These are phyloP conservation scores for Exophiala oligosperma DNA, from an alignment of 2,329 filamentous ascomycete species.

Conservation along the genomic window DNA sequence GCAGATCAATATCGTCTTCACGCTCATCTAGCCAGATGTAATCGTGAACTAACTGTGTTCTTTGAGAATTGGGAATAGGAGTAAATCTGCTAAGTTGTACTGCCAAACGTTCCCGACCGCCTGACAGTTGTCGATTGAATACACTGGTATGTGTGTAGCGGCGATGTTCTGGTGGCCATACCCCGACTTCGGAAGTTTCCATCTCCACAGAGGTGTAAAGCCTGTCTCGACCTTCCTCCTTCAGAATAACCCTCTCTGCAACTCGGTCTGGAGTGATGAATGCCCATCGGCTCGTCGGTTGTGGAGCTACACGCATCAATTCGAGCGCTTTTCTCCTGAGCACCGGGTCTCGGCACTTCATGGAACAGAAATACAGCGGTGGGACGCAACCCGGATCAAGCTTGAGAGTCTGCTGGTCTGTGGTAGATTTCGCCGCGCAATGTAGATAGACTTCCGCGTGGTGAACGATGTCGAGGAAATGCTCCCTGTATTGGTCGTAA, in stretches of 20 bases:
- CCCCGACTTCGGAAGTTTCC: not conserved
- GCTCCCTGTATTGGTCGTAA: constrained; percentile 16
- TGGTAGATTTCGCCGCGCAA: not conserved
- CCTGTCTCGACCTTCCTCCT: constrained; percentile 11
- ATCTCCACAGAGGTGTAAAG: not conserved
- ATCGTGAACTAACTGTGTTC: constrained; percentile 8
- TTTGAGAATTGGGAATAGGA: not conserved
- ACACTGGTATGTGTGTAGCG: constrained; percentile 13
- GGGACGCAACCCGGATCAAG: constrained; percentile 35
- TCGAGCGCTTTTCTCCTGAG: constrained; percentile 31
- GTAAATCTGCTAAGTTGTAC: constrained; percentile 9
- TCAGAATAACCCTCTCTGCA: constrained; percentile 13
- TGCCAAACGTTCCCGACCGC: constrained; percentile 8
- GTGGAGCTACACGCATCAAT: constrained; percentile 18
- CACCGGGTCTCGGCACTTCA: constrained; percentile 36
- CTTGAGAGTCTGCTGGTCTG: constrained; percentile 14
- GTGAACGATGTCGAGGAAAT: constrained; percentile 13
- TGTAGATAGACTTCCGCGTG: constrained; percentile 12
- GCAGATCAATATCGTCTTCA: too few relatives aligned
- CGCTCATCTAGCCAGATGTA: constrained; percentile 13
- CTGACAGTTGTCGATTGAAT: not conserved
- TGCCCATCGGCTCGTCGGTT: constrained; percentile 18
- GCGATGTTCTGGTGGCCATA: constrained; percentile 11
- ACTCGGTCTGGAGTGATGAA: constrained; percentile 9
- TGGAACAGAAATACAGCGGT: constrained; percentile 36